Percentiles rank a stretch among this genome's conserved stretches.
These are phyloP conservation scores for Psilocybe azurescens DNA, from an alignment of 768 basidiomycete species.

Conservation along the genomic window DNA sequence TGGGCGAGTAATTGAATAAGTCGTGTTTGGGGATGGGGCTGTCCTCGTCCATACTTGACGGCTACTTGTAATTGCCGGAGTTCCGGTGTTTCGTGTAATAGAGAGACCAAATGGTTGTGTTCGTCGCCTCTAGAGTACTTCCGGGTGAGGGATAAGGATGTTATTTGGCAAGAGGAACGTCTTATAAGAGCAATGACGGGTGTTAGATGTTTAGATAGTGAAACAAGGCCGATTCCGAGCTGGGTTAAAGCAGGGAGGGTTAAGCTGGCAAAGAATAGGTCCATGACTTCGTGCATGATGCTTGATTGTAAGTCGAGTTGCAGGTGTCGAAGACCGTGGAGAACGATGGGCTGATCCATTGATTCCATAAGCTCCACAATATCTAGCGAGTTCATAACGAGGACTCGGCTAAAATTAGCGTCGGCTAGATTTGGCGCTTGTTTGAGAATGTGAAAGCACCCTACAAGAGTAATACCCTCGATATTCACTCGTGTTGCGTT, in stretches of 20 bases:
- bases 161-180: background rate
- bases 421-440: background rate
- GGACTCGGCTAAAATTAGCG: background rate
- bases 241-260: no score
- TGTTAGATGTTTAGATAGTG: background rate
- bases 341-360: background rate
- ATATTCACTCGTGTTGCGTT: background rate
- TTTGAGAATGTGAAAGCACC: background rate
- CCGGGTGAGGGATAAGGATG: background rate
- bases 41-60: background rate
- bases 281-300: no score
- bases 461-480: background rate
- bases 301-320: no score
- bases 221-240: no score
- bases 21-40: background rate
- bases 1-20: background rate
- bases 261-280: no score
- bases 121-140: background rate
- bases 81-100: background rate
- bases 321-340: no score
- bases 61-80: background rate
- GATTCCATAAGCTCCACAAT: background rate
- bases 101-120: background rate
- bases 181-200: background rate
- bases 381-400: background rate